phyloP scores from a whole-genome alignment of 2,329 filamentous ascomycete species.

The Ophiostoma ulmi region DNA sequence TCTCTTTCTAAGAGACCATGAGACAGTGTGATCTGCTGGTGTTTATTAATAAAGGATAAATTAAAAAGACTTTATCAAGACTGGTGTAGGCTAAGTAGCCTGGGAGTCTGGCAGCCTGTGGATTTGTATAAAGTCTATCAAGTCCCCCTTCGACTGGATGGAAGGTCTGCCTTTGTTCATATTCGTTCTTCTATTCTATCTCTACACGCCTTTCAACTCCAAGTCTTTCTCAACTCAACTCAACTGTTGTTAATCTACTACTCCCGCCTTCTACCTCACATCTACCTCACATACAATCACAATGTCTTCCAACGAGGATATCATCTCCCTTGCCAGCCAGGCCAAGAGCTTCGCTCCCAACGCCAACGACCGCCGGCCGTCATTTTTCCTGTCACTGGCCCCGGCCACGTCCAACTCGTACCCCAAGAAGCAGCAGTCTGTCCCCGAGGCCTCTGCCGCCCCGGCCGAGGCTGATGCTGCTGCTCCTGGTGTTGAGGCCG shows the following conservation, averaged over 20 bases:
- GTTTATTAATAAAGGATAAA: neutral
- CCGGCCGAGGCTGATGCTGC: slow-evolving; percentile 18
- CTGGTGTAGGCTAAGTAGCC: neutral
- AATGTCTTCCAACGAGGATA: slow-evolving; percentile 27
- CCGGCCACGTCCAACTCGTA: slow-evolving; percentile 54
- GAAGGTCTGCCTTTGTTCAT: neutral
- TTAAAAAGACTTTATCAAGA: neutral
- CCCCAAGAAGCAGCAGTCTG: slow-evolving; percentile 38
- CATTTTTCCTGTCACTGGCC: slow-evolving; percentile 53
- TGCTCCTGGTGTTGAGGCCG: slow-evolving; percentile 31
- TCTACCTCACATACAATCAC: slow-evolving; percentile 9
- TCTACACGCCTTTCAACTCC: neutral
- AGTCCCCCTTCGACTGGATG: neutral
- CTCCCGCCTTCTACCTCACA: neutral
- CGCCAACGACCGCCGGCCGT: slow-evolving; percentile 26
- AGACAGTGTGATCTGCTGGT: slow-evolving; percentile 1
- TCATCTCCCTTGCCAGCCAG: slow-evolving; percentile 30
- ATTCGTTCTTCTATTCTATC: neutral
- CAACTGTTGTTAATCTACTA: neutral
- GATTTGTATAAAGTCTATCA: neutral
- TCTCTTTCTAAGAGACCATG: slow-evolving; percentile 9
- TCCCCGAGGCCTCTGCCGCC: slow-evolving; percentile 29
- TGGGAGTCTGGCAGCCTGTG: neutral
- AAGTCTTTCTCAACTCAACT: neutral
- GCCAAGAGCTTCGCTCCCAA: slow-evolving; percentile 29